Base-by-base conservation (phyloP, 495 filamentous ascomycete genomes). In the Penicillium fimorum region DNA sequence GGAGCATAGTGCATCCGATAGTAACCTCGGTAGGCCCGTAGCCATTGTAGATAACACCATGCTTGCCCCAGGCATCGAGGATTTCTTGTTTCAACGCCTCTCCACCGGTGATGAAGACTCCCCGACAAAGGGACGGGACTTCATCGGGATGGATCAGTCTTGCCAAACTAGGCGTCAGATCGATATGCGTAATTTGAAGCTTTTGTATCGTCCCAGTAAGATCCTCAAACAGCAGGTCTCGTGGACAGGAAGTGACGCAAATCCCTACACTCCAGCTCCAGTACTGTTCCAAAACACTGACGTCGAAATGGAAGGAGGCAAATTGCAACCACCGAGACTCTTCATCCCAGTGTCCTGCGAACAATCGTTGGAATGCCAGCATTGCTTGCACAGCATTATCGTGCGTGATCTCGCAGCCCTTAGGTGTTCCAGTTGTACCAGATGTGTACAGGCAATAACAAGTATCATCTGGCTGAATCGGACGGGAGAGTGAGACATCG, bases 401-500 rank as follows among this genome's bases (percentile, higher is more conserved):
- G 53, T 76, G 72, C 24, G 74, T 76, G 41, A 76, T 68, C 89
- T 97, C 91, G 35, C 97, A 89, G 70, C 94, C 94, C 80, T 98
- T 98, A 18, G 94, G 94, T 76, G 96, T 96, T 29, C 94, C 94
- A 1, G 94, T 98, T 0, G 93, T 97, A 2, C 94, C 94, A 24
- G 94, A 97, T 0, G 94, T 98, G 70, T 97, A 98, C 45, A 98
- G 84, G 49, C 97, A 79, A 81, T 97, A 98, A 20, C 96, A 84
- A 18, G 91, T 90, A 64, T 98, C 94, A 70, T 96, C 91, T 0
- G 94, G 86, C 13, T 41, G 29, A 22, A 72, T 66, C 3, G 61
- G 51, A 5, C 66, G 56, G 25, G 44, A 11, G 29, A 67, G 57
- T 1, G 50, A 33, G 2, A 63, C 29, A 13, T 63, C 54, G 40